Evolutionary conservation across 257 asterid species (phyloP), one percentile per base, ranked within the genome.

Genomic region (Penstemon eatonii): DNA sequence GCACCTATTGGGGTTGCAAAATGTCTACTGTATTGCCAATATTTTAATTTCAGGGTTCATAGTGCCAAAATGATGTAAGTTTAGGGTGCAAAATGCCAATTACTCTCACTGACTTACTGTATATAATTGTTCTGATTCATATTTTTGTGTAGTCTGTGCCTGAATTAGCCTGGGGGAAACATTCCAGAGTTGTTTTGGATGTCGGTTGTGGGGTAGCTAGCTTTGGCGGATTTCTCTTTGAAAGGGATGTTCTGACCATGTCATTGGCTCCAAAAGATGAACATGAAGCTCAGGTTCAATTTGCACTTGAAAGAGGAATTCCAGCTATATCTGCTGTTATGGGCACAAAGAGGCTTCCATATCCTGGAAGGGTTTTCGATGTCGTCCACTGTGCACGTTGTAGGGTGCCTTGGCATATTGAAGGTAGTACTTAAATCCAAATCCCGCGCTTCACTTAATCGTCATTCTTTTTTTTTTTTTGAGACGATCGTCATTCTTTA

Each of bases 161-260:
- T 75, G 92, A 87, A 13, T 43, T 92, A 73, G 92, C 90, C 46
- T 92, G 96, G 98, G 98, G 72, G 72, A 7, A 50, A 76, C 39
- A 45, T 75, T 4, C 33, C 33, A 75, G 71, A 40, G 58, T 72
- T 4, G 80, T 43, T 6, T 52, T 75, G 58, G 79, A 74, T 67
- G 58, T 64, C 55, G 79, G 79, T 46, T 74, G 69, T 59, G 62
- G 61, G 70, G 76, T 71, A 11, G 76, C 70, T 15, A 71, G 76
- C 37, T 71, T 51, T 52, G 76, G 70, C 10, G 76, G 70, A n/a
- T 63, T 54, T 8, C 41, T 71, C 18, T 56, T 62, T 56, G 49
- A 62, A 41, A 51, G 51, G 25, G 52, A 53, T 18, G 54, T 71
- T 8, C 19, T 71, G n/a, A 37, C 76, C 3, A 71, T 54, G 70